Percentiles rank a stretch among this genome's conserved stretches.
Evolutionary conservation across 441 rosid species (phyloP).

Genomic region (Pelargonium fulgidum): DNA sequence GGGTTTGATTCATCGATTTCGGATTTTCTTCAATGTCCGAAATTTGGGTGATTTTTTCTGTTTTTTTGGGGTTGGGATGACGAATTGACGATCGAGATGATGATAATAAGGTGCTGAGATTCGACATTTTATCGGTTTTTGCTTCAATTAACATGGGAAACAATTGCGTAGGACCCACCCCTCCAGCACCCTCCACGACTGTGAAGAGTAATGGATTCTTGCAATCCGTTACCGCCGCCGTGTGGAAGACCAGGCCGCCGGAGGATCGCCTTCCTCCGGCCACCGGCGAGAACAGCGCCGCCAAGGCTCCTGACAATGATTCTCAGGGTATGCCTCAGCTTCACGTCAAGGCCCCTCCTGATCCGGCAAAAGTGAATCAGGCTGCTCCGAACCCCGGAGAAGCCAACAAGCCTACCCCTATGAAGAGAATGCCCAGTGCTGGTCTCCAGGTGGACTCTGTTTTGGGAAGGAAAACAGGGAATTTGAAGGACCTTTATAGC

Average conservation of each 20-base stretch:
- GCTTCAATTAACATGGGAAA: conserved; percentile 62
- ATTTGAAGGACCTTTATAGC: conserved; percentile 67
- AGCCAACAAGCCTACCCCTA: conserved; percentile 43
- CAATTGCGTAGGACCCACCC: conserved; percentile 62
- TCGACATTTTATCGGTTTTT: conserved; percentile 8
- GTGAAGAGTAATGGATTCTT: conserved; percentile 58
- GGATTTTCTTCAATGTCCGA: no score
- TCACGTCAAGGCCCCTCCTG: no score
- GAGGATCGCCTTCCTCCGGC: conserved; percentile 47
- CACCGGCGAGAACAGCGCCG: conserved; percentile 25
- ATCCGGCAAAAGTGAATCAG: no score
- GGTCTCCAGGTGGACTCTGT: conserved; percentile 70
- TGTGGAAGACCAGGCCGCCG: conserved; percentile 59
- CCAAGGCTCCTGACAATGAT: conserved; percentile 7
- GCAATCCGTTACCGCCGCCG: conserved; percentile 63
- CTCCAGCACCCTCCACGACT: conserved; percentile 14
- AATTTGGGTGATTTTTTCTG: no score
- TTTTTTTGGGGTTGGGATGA: neutral
- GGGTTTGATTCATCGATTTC: no score
- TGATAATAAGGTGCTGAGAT: conserved; percentile 5
- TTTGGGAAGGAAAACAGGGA: conserved; percentile 71
- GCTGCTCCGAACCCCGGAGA: conserved; percentile 20
- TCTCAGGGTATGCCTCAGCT: no score
- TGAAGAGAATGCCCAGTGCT: conserved; percentile 54
- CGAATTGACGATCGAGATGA: neutral